phyloP scores from a whole-genome alignment of 139 green algal genomes.

The Eudorina sp. region DNA sequence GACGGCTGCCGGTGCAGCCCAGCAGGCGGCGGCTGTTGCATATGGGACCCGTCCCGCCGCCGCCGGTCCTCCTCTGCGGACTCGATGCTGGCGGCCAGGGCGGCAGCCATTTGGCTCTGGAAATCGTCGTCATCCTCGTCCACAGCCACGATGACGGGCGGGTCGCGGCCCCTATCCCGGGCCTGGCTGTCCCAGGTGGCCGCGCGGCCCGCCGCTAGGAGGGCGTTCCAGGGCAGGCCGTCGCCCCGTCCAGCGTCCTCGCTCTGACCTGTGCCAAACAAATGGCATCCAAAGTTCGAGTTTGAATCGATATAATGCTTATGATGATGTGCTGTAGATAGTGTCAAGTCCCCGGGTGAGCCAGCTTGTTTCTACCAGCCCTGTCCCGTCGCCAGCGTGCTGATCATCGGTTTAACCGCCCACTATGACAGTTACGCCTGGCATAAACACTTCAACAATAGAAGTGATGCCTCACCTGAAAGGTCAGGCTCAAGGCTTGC shows the following conservation, averaged over 20 bases:
- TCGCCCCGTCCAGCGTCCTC: background rate
- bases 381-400: no score
- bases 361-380: no score
- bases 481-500: slow-evolving; percentile 21
- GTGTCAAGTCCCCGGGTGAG: no score
- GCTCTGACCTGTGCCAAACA: background rate
- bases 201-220: background rate
- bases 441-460: background rate
- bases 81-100: slow-evolving; percentile 10
- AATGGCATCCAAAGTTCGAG: background rate
- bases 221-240: background rate
- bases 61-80: slow-evolving; percentile 8
- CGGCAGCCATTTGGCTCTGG: slow-evolving; percentile 21
- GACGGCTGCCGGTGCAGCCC: background rate
- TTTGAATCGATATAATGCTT: background rate
- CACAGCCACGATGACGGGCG: background rate
- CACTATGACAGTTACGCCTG: background rate
- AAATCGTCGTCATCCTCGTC: slow-evolving; percentile 8
- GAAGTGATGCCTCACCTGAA: background rate
- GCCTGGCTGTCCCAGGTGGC: background rate
- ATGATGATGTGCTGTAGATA: no score
- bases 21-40: background rate
- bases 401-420: background rate
- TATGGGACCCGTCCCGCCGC: background rate
- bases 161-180: background rate